Base-by-base conservation (phyloP, 352 stramenopile genomes). In the Pseudoperonospora humuli region DNA sequence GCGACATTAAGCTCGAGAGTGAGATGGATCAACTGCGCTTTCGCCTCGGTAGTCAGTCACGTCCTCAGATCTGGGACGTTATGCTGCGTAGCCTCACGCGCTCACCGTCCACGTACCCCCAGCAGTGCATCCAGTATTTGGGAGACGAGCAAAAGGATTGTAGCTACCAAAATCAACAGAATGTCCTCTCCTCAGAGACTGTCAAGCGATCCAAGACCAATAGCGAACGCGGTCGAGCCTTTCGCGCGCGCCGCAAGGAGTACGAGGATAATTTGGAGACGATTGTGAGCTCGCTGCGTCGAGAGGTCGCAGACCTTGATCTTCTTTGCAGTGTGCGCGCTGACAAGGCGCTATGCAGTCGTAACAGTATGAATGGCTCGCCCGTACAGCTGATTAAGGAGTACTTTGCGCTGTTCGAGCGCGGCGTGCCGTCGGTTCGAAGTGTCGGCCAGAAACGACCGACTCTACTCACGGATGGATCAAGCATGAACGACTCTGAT, bases 221-320 rank as follows among this genome's bases (percentile, higher is more conserved):
- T 56, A 84, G 70, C 40, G 74, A 84, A 40, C 74, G 74, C 20
- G 70, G 68, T 15, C 72, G 69, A 27, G 65, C 53, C 32, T 86
- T 84, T 44, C 74, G 74, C 24, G 68, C 65, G 3, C 73, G 71
- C 25, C 65, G 64, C 29, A 76, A 67, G 39, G 43, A 64, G 39
- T 65, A 82, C 45, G 68, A 84, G 34, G 44, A 50, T 25, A 36
- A 64, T 0, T 66, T 86, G 14, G 11, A 52, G 24, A 49, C 48
- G 9, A 28, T 68, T 17, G 68, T 85, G 15, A 25, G 34, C 2
- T 59, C 57, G 0, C 28, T 85, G 43, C 73, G 64, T 11, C 54
- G 53, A 11, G 57, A 81, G 32, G 73, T 85, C 25, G 39, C 52
- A 15, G 61, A 81, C 26, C 64, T 85, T 18, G 40, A 42, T 31